Evolutionary conservation across 1,139 yeast genomes (phyloP), one percentile per base, ranked within the genome.

Genomic region (Candida neerlandica): DNA sequence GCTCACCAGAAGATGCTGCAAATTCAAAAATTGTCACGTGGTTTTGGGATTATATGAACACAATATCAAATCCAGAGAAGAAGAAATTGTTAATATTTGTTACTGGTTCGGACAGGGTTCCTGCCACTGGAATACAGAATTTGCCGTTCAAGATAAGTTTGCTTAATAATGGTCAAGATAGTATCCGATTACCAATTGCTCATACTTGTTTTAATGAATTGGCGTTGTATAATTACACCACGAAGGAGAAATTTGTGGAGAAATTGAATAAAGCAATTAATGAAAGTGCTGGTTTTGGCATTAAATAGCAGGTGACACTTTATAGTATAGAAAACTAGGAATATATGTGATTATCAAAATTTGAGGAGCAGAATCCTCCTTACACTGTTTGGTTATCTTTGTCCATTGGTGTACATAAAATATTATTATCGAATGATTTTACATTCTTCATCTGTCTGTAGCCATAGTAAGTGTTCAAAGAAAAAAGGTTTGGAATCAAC

Each of bases 121-220:
- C 98, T 0, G 96, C 97, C 0, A 89, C 96, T 0, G 99, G 98
- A 0, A 75, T 89, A 18, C 84, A 85, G 43, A 85, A 88, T 49
- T 69, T 92, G 69, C 77, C 77, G 40, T 86, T 92, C 60, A 85
- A 85, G 54, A 81, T 89, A 43, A 77, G 84, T 35, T 70, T 78
- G 48, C 58, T 83, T 18, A 55, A 58, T 18, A 57, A 56, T 27
- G 85, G 86, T 3, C 73, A 69, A 2, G 82, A 80, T 52, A 64
- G 73, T 47, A 70, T 78, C 4, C 71, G 86, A 45, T 69, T 91
- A 27, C 98, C 98, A 0, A 70, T 86, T 10, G 92, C 97, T 0
- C 98, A 92, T 61, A 94, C 98, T 0, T 94, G 98, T 60, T 94
- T 92, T 69, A 92, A 91, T 62, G 97, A 92, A 69, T 66, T 94